Evolutionary conservation across 208 protist species (phyloP), one percentile per base, ranked within the genome.

Genomic region (Leishmania guyanensis): DNA sequence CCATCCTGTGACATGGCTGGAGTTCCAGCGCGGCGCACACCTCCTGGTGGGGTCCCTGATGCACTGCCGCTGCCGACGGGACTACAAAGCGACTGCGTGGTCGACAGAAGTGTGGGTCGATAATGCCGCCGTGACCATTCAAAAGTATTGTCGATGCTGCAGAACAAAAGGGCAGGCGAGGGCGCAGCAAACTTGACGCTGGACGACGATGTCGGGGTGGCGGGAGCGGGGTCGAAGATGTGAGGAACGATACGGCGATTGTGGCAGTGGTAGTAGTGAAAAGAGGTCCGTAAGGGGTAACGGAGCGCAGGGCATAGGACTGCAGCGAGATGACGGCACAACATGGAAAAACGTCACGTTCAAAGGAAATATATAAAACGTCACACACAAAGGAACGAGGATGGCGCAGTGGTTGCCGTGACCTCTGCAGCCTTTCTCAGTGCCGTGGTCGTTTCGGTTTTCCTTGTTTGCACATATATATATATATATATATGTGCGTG

Each of bases 1-100:
- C 72, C 78, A 53, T 74, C 81, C 5, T 66, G 65, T 20, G 84
- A 76, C 78, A 76, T 75, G 58, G 75, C 51, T 50, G 60, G 75
- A 50, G 56, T 46, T 17, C 54, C 54, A 46, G 56, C 26, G 53
- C 51, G 72, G 5, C 14, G 22, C 5, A n/a, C 51, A 33, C 33
- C 64, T 22, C 29, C 20, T 51, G 22, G 16, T 33, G 65, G 22
- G 64, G 70, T 10, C 53, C 22, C 26, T 72, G 65, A 3, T 70
- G 60, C 62, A 68, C 22, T 46, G 50, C 10, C 10, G n/a, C 36
- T 26, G 16, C 8, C 39, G n/a, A 43, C 26, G 5, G 29, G 17
- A 26, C 72, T 43, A 26, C 26, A 46, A 56, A 76, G 72, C 0
- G 51, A n/a, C 72, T 56, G 10, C 72, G 72, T 62, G n/a, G 51